Evolutionary conservation across 345 rosid species (phyloP).

Genomic region (Adansonia digitata): DNA sequence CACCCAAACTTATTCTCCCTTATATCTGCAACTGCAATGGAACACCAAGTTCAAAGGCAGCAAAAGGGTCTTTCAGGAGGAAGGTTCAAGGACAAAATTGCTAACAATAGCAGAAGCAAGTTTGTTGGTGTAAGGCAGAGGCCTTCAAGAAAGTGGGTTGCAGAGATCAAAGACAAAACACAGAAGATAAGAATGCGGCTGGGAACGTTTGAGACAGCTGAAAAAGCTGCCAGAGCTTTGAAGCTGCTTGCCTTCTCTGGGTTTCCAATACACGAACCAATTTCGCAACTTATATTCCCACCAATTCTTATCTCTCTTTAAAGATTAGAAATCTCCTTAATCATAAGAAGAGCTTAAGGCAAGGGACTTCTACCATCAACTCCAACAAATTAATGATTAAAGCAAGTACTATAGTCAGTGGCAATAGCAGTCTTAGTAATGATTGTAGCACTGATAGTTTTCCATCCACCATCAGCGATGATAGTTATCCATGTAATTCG

Average conservation of each 20-base stretch:
- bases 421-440: background rate
- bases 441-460: slow-evolving; percentile 12
- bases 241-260: slow-evolving; percentile 81
- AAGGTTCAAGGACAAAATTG: slow-evolving; percentile 24
- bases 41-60: slow-evolving; percentile 9
- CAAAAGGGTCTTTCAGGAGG: no score
- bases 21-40: slow-evolving; percentile 36
- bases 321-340: slow-evolving; percentile 69
- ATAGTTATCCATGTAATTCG: slow-evolving; percentile 8
- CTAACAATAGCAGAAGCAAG: slow-evolving; percentile 31
- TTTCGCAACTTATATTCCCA: slow-evolving; percentile 44
- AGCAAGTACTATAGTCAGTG: slow-evolving; percentile 20
- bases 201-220: slow-evolving; percentile 72
- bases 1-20: background rate
- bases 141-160: slow-evolving; percentile 91
- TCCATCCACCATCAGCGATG: background rate
- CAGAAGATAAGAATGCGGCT: slow-evolving; percentile 94
- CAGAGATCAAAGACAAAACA: slow-evolving; percentile 89
- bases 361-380: slow-evolving; percentile 5
- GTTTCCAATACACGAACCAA: slow-evolving; percentile 84
- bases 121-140: slow-evolving; percentile 85
- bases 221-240: slow-evolving; percentile 88
- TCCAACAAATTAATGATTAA: slow-evolving; percentile 14
- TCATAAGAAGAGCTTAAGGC: slow-evolving; percentile 51
- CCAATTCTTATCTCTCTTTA: slow-evolving; percentile 52